phyloP scores from a whole-genome alignment of 352 stramenopile species.

The Phytophthora syringae region DNA sequence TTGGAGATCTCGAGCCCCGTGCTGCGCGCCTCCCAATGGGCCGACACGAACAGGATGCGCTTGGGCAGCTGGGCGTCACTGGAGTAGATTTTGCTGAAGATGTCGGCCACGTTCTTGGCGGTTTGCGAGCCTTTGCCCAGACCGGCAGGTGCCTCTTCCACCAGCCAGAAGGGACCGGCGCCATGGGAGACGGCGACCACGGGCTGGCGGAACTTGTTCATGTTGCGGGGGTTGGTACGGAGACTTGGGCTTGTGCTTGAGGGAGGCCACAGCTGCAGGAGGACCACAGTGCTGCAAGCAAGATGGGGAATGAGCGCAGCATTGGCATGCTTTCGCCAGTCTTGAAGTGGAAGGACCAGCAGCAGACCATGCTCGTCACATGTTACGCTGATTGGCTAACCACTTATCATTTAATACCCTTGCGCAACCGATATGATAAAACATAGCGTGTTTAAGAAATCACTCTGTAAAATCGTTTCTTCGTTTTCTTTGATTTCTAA shows the following conservation, averaged over 20 bases:
- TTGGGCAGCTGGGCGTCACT: conserved; percentile 51
- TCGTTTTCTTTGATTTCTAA: too few relatives aligned
- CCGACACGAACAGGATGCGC: conserved; percentile 87
- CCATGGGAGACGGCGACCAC: conserved; percentile 55
- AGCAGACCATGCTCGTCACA: neutral
- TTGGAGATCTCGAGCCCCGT: conserved; percentile 54
- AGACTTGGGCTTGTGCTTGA: neutral
- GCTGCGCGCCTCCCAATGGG: conserved; percentile 80
- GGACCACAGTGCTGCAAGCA: conserved; percentile 14
- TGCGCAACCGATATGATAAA: too few relatives aligned
- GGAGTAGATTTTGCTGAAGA: conserved; percentile 46
- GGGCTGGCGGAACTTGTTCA: conserved; percentile 40
- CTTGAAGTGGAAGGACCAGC: conserved; percentile 32
- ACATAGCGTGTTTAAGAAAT: too few relatives aligned
- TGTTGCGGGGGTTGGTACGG: conserved; percentile 1
- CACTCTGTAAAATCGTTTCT: too few relatives aligned
- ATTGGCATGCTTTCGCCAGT: conserved; percentile 16
- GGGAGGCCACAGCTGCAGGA: neutral
- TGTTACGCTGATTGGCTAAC: neutral
- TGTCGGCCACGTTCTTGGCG: conserved; percentile 36
- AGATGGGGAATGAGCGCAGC: conserved; percentile 10
- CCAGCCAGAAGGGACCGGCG: conserved; percentile 49
- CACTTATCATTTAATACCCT: too few relatives aligned
- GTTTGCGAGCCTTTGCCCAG: conserved; percentile 33
- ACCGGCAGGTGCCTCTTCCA: conserved; percentile 33